These are phyloP conservation scores for Penicillium sp. DNA, from an alignment of 2,329 filamentous ascomycete species.

Conservation along the genomic window DNA sequence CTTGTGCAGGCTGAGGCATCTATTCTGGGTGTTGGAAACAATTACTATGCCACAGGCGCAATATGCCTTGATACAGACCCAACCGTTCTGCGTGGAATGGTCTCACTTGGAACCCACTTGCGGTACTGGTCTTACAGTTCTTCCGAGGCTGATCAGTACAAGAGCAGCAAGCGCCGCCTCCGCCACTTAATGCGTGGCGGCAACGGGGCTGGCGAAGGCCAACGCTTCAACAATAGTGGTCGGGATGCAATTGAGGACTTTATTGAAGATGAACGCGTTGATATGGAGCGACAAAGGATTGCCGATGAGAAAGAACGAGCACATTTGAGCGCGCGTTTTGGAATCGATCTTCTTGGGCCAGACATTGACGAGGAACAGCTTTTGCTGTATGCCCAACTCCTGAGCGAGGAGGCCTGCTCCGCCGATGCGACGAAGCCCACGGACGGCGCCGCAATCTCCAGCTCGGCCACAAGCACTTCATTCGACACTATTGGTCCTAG, in stretches of 20 bases:
- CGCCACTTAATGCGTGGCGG: conserved; percentile 66
- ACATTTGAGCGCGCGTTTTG: conserved; percentile 75
- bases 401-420: conserved; percentile 59
- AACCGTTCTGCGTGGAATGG: conserved; percentile 77
- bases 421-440: conserved; percentile 49
- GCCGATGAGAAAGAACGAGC: conserved; percentile 65
- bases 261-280: conserved; percentile 80
- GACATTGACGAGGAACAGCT: conserved; percentile 61
- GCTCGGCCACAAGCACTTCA: conserved; percentile 41
- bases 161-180: conserved; percentile 73
- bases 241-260: conserved; percentile 73
- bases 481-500: conserved; percentile 37
- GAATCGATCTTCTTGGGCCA: conserved; percentile 67
- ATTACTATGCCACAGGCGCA: conserved; percentile 77
- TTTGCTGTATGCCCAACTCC: conserved; percentile 60
- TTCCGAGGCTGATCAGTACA: conserved; percentile 67
- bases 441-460: conserved; percentile 36
- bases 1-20: conserved; percentile 66
- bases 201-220: conserved; percentile 53
- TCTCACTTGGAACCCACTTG: conserved; percentile 81
- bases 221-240: conserved; percentile 60
- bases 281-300: conserved; percentile 71
- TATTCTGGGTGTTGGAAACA: conserved; percentile 66
- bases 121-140: conserved; percentile 95
- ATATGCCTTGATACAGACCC: conserved; percentile 86